Evolutionary conservation across 225 moss, liverwort and hornwort species (phyloP), one percentile per base, ranked within the genome.

Genomic region (Asterella californica): DNA sequence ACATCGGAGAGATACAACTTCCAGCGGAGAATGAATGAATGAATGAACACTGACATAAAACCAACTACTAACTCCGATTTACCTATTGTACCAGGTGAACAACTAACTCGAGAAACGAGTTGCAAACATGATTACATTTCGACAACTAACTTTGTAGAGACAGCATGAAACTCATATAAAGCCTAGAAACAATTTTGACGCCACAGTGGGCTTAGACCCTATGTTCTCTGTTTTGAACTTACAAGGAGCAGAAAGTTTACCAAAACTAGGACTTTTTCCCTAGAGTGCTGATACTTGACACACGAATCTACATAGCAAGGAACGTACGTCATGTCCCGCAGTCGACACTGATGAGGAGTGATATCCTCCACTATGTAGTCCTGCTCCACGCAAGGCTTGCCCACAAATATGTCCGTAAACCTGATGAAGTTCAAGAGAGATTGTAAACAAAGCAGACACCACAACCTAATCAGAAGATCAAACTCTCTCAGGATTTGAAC

Each of bases 381-480:
- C 84, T 93, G 92, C 87, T 90, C 95, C 85, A 99, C 95, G 90
- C 95, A 99, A 45, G 99, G 99, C 84, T 95, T 95, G 61, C 99
- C 99, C 63, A 99, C 99, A 79, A 93, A 99, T 76, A 99, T 95
- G 90, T 82, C 99, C 84, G 92, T 86, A 29, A 86, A 82, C 67
- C 83, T 84, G 80, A 59, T 34, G 36, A 74, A 8, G 21, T 50
- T 29, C 24, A 55, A 8, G 59, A 42, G 29, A 37, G 30, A 32
- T 52, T 4, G 30, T 46, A 18, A 52, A 63, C 15, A 69, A 48
- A 6, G 7, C 32, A 50, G 15, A 74, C 9, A 46, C 30, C 9
- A 24, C 57, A 57, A 5, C 2, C 57, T 15, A 36, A 52, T 52
- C 12, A 6, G 1, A 52, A 52, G 12, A 52, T 6, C 52, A 52